phyloP scores from a whole-genome alignment of 2,329 filamentous ascomycete genomes.

The Pestalotiopsis fici region DNA sequence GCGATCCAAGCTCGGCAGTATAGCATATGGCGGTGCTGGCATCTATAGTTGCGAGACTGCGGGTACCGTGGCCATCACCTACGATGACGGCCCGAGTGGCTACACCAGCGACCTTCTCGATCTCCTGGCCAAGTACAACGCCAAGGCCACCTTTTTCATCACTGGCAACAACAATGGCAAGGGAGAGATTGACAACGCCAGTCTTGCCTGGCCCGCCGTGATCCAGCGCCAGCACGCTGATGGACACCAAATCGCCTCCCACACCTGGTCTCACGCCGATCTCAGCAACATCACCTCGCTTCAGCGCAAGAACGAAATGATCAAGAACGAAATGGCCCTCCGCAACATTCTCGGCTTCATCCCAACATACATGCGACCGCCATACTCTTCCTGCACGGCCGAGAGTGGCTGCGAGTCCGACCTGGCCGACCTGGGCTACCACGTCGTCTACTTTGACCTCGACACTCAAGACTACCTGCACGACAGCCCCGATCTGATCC shows the following conservation, averaged over 20 bases:
- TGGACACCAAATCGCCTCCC: slow-evolving; percentile 63
- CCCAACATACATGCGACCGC: slow-evolving; percentile 53
- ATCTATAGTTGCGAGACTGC: slow-evolving; percentile 58
- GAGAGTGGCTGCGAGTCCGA: slow-evolving; percentile 31
- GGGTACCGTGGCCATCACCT: slow-evolving; percentile 66
- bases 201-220: slow-evolving; percentile 43
- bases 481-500: slow-evolving; percentile 42
- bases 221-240: slow-evolving; percentile 52
- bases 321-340: slow-evolving; percentile 56
- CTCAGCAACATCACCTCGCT: slow-evolving; percentile 41
- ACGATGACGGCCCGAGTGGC: slow-evolving; percentile 65
- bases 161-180: slow-evolving; percentile 59
- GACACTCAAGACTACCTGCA: slow-evolving; percentile 64
- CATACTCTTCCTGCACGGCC: slow-evolving; percentile 43
- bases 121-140: slow-evolving; percentile 57
- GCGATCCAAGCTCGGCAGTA: slow-evolving; percentile 52
- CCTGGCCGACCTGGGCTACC: slow-evolving; percentile 48
- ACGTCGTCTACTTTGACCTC: slow-evolving; percentile 57
- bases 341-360: slow-evolving; percentile 56
- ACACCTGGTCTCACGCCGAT: slow-evolving; percentile 56
- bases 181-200: slow-evolving; percentile 53
- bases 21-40: slow-evolving; percentile 57
- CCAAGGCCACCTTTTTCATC: slow-evolving; percentile 70
- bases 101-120: slow-evolving; percentile 65
- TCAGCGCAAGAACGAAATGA: slow-evolving; percentile 48